These are phyloP conservation scores for Juglanconis juglandina DNA, from an alignment of 2,329 filamentous ascomycete genomes.

Conservation along the genomic window DNA sequence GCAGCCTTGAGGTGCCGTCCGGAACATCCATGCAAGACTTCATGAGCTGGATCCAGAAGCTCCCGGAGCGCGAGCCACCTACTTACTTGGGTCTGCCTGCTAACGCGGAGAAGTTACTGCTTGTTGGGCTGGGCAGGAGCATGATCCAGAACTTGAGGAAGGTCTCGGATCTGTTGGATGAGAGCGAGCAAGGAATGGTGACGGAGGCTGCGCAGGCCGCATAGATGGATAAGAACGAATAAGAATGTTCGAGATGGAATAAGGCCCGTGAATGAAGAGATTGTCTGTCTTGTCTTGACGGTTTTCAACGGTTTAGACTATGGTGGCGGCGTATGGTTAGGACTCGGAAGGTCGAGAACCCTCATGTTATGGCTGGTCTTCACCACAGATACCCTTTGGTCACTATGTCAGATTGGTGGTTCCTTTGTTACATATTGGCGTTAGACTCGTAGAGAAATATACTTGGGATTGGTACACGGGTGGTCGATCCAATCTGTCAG, in stretches of 20 bases:
- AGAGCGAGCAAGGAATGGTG: slow-evolving; percentile 81
- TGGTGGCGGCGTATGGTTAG: slow-evolving; percentile 9
- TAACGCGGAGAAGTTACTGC: slow-evolving; percentile 91
- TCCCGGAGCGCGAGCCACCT: slow-evolving; percentile 93
- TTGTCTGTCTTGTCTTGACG: no score
- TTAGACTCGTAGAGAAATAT: slow-evolving; percentile 3
- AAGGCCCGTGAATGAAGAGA: background rate
- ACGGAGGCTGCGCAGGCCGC: slow-evolving; percentile 48
- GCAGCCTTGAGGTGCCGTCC: slow-evolving; percentile 69
- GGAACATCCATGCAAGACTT: slow-evolving; percentile 84
- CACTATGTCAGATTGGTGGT: slow-evolving; percentile 4
- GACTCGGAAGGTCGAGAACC: background rate
- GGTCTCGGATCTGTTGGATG: slow-evolving; percentile 84
- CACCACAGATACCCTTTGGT: slow-evolving; percentile 12
- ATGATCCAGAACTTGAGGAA: slow-evolving; percentile 81
- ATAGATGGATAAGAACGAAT: background rate
- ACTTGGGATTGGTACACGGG: background rate
- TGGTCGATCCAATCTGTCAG: background rate
- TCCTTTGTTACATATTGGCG: background rate
- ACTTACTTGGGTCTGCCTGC: slow-evolving; percentile 91
- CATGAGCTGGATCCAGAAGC: slow-evolving; percentile 81
- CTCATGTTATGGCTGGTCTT: background rate
- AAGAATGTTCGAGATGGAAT: background rate
- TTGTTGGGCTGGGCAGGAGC: slow-evolving; percentile 81
- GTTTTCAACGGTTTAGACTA: background rate